Evolutionary conservation across 805 yeast genomes (phyloP).

Genomic region (Isabelozyma rhagii): DNA sequence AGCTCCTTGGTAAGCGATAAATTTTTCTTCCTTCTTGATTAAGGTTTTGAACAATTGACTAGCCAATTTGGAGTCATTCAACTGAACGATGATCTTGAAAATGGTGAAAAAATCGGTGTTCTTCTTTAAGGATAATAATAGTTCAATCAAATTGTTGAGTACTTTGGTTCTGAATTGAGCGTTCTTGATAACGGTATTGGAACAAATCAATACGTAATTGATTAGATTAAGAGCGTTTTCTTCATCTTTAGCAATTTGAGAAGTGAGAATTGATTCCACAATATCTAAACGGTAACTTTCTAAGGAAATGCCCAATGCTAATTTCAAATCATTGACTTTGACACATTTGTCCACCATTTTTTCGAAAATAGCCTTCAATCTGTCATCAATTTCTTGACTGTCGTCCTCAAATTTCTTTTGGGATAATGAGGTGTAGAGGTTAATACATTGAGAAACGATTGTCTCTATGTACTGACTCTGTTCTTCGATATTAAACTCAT

Average conservation of each 20-base stretch:
- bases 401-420: conserved; percentile 37
- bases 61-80: conserved; percentile 75
- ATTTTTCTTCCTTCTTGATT: conserved; percentile 45
- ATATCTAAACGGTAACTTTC: conserved; percentile 87
- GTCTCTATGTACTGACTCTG: conserved; percentile 88
- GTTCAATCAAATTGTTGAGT: conserved; percentile 57
- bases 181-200: conserved; percentile 63
- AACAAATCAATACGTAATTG: conserved; percentile 71
- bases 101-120: conserved; percentile 79
- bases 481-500: conserved; percentile 70
- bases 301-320: conserved; percentile 87
- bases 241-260: conserved; percentile 39
- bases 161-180: conserved; percentile 65
- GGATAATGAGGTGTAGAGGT: conserved; percentile 67
- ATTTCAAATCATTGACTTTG: conserved; percentile 62
- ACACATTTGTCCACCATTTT: conserved; percentile 83
- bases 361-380: conserved; percentile 71
- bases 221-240: conserved; percentile 54
- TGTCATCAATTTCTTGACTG: conserved; percentile 48
- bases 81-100: conserved; percentile 82
- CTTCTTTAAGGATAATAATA: conserved; percentile 50
- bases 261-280: conserved; percentile 55
- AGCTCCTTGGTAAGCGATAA: conserved; percentile 87
- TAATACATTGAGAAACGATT: conserved; percentile 89
- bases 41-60: conserved; percentile 63